phyloP scores from a whole-genome alignment of 495 filamentous ascomycete genomes.

The Filosporella fistucella region DNA sequence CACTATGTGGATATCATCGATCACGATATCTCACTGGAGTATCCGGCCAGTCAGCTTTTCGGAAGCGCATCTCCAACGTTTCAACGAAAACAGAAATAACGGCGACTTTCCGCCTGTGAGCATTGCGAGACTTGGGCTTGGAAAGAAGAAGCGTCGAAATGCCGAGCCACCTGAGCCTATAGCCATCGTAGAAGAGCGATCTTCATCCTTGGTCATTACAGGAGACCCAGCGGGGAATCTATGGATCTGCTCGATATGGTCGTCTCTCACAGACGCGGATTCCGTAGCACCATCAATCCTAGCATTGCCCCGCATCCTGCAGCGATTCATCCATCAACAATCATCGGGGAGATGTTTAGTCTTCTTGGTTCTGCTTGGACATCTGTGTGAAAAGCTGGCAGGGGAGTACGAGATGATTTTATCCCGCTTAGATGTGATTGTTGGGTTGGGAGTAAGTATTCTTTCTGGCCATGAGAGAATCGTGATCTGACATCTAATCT shows the following conservation, averaged over 20 bases:
- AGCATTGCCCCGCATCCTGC: conserved; percentile 1
- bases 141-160: background rate
- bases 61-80: background rate
- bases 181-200: conserved; percentile 9
- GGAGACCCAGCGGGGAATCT: conserved; percentile 8
- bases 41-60: background rate
- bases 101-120: conserved; percentile 11
- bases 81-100: conserved; percentile 1
- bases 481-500: background rate
- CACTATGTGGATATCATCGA: conserved; percentile 11
- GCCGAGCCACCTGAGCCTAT: background rate
- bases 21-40: conserved; percentile 15
- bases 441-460: conserved; percentile 8
- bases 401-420: conserved; percentile 10
- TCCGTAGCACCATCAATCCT: background rate
- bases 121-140: background rate
- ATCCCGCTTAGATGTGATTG: background rate
- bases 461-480: background rate
- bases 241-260: conserved; percentile 14
- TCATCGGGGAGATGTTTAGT: conserved; percentile 11
- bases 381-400: conserved; percentile 10
- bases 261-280: background rate
- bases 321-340: conserved; percentile 12
- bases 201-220: conserved; percentile 13
- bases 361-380: conserved; percentile 10